Conservation (phyloP, 306 rosid genomes). For the Clitoria ternatea region DNA sequence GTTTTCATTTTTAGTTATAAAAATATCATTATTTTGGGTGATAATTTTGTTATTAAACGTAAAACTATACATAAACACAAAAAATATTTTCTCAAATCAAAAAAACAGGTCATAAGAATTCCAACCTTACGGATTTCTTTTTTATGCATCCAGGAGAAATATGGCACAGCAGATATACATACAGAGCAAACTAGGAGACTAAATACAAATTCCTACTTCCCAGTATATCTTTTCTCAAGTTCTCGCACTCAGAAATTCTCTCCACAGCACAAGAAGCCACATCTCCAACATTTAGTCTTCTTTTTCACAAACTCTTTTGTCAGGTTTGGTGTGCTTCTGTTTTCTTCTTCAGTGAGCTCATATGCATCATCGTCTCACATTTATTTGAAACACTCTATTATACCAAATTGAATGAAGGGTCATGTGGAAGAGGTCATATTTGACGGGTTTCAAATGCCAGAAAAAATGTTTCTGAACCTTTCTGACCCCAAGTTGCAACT, state of each 20-base stretch:
- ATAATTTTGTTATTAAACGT: too few relatives aligned
- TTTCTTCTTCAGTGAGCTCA: background rate
- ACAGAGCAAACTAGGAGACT: background rate
- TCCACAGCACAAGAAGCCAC: slow-evolving; percentile 2
- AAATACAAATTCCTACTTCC: background rate
- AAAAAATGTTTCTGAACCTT: slow-evolving; percentile 83
- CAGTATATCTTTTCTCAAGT: background rate
- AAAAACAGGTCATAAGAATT: too few relatives aligned
- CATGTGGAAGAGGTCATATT: slow-evolving; percentile 95
- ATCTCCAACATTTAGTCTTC: background rate
- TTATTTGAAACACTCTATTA: slow-evolving; percentile 83
- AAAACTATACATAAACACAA: too few relatives aligned
- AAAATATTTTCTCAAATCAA: too few relatives aligned
- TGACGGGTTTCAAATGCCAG: slow-evolving; percentile 79
- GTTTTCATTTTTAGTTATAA: too few relatives aligned
- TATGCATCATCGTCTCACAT: slow-evolving; percentile 32
- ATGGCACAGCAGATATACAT: background rate
- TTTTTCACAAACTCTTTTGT: background rate
- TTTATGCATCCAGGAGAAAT: background rate
- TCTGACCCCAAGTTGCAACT: slow-evolving; percentile 76
- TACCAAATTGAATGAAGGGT: slow-evolving; percentile 95
- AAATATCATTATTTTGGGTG: too few relatives aligned
- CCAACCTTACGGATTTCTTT: background rate
- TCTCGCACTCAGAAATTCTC: slow-evolving; percentile 7
- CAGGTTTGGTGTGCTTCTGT: slow-evolving; percentile 12